Evolutionary conservation across 345 rosid species (phyloP).

Genomic region (Geranium rotundifolium): DNA sequence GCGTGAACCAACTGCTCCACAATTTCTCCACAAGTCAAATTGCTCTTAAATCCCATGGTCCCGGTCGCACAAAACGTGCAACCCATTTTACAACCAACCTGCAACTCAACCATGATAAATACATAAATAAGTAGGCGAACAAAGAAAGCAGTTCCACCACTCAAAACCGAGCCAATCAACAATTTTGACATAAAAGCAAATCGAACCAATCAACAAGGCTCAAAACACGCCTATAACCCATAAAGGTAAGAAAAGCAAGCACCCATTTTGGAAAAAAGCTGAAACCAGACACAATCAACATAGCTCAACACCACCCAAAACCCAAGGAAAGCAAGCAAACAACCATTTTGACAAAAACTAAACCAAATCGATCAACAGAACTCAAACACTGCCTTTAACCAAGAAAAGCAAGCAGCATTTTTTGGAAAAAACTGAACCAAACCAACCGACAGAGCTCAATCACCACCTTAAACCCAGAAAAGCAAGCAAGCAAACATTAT

Average conservation of each 20-base stretch:
- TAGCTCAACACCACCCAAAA: background rate
- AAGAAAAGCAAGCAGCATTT: too few species aligned
- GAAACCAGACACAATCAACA: background rate
- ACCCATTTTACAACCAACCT: slow-evolving; percentile 99
- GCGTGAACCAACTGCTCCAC: slow-evolving; percentile 96
- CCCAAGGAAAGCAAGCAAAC: background rate
- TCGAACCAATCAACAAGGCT: background rate
- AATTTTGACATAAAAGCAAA: background rate
- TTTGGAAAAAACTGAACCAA: too few species aligned
- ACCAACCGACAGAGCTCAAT: too few species aligned
- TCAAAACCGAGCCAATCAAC: background rate
- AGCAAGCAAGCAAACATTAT: too few species aligned
- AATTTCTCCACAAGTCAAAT: slow-evolving; percentile 81
- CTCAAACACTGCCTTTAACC: too few species aligned
- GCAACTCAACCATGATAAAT: background rate
- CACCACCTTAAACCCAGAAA: too few species aligned
- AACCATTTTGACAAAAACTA: too few species aligned
- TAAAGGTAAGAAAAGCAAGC: background rate
- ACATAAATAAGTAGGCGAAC: background rate
- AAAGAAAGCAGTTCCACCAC: background rate
- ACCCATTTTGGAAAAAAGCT: background rate
- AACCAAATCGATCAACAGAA: too few species aligned
- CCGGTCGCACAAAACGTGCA: slow-evolving; percentile 98
- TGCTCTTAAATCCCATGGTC: slow-evolving; percentile 86
- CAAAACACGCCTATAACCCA: background rate